phyloP scores from a whole-genome alignment of 2,329 filamentous ascomycete species.

The Penicillium sp. region DNA sequence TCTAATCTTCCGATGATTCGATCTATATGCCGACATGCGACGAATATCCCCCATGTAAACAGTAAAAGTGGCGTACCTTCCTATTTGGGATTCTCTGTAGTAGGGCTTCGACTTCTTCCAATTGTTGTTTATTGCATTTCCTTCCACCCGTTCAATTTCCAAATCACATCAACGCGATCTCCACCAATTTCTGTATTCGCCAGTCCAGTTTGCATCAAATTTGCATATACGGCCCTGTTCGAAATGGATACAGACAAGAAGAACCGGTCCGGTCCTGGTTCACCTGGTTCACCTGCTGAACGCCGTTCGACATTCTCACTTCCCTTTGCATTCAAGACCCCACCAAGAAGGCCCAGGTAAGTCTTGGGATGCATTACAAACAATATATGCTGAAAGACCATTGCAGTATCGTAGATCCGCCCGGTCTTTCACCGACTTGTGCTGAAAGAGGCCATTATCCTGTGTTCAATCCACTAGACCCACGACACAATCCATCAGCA shows the following conservation, averaged over 20 bases:
- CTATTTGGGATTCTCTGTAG: neutral
- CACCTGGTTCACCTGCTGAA: neutral
- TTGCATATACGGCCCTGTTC: neutral
- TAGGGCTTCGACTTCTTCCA: neutral
- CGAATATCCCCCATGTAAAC: neutral
- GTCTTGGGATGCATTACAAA: neutral
- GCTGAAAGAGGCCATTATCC: conserved; percentile 38
- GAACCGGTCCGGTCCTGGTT: neutral
- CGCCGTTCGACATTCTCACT: conserved; percentile 14
- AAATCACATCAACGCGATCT: neutral
- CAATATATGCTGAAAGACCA: neutral
- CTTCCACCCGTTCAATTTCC: neutral
- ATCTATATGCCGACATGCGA: too few relatives aligned
- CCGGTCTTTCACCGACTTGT: conserved; percentile 23
- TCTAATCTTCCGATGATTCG: too few relatives aligned
- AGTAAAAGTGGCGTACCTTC: neutral
- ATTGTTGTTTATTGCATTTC: neutral
- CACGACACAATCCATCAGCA: conserved; percentile 35
- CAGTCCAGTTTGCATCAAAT: neutral
- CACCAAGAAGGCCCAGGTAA: conserved; percentile 26
- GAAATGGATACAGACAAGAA: neutral
- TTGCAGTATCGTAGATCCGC: conserved; percentile 10
- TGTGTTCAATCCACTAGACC: conserved; percentile 36
- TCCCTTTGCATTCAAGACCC: conserved; percentile 21
- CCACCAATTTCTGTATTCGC: neutral